phyloP scores from a whole-genome alignment of 257 asterid genomes.

The Oldenlandia corymbosa region DNA sequence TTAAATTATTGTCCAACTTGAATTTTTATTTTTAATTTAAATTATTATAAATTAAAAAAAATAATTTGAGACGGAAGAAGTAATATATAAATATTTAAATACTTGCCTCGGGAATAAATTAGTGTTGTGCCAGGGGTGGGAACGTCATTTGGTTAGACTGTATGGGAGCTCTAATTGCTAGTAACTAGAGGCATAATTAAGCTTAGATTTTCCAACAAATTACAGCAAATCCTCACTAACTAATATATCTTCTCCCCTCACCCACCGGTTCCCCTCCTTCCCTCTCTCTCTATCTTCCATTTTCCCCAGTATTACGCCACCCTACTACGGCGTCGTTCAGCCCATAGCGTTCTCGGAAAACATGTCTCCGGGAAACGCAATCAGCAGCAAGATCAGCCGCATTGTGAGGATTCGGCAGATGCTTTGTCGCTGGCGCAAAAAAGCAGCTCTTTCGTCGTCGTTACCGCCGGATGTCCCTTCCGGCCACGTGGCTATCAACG shows the following conservation, averaged over 20 bases:
- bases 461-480: conserved; percentile 68
- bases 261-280: conserved; percentile 9
- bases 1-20: no score
- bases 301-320: not conserved
- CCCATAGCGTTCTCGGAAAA: not conserved
- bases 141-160: no score
- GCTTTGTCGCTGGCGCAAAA: conserved; percentile 63
- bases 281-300: not conserved
- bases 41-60: no score
- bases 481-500: conserved; percentile 74
- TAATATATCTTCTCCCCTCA: not conserved
- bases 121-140: no score
- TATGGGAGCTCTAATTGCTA: no score
- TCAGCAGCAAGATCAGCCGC: conserved; percentile 43
- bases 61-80: no score
- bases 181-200: not conserved
- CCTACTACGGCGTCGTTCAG: not conserved
- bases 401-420: conserved; percentile 67
- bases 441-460: conserved; percentile 29
- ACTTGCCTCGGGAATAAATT: no score
- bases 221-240: no score
- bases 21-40: no score
- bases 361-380: conserved; percentile 26
- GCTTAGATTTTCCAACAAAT: conserved; percentile 1
- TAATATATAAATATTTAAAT: no score